Evolutionary conservation across 1,284 basidiomycete species (phyloP).

Genomic region (Naganishia sp.): DNA sequence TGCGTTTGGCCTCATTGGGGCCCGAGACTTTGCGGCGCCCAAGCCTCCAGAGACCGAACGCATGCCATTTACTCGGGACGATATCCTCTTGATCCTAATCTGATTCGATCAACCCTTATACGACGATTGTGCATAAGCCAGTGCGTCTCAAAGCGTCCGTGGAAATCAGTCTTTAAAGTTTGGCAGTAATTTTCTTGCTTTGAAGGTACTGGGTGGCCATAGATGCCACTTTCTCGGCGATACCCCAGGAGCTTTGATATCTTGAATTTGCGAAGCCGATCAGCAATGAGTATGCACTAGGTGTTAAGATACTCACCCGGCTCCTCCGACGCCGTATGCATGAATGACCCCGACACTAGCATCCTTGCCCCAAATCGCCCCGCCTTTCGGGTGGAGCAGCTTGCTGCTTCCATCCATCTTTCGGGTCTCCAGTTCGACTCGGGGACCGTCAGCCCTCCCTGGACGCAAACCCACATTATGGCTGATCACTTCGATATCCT

Average conservation of each 20-base stretch:
- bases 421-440: constrained; percentile 64
- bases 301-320: constrained; percentile 38
- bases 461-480: constrained; percentile 74
- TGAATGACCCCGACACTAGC: constrained; percentile 61
- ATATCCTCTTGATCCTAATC: background rate
- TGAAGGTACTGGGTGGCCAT: constrained; percentile 25
- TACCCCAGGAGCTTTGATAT: constrained; percentile 33
- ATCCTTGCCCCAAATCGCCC: constrained; percentile 57
- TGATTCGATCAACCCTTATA: too few relatives aligned
- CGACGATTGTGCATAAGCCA: too few relatives aligned
- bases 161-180: constrained; percentile 10
- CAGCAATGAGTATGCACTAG: background rate
- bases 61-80: background rate
- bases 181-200: constrained; percentile 15
- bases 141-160: too few relatives aligned
- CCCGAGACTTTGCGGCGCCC: background rate
- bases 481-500: constrained; percentile 58
- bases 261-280: background rate
- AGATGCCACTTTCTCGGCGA: constrained; percentile 29
- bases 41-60: background rate
- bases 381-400: constrained; percentile 44
- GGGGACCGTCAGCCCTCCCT: constrained; percentile 65
- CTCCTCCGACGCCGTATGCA: constrained; percentile 64
- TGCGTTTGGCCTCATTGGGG: too few relatives aligned
- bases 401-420: constrained; percentile 45